These are phyloP conservation scores for cucumber (Cucumis sativus) DNA, from an alignment of 306 rosid species.

Conservation along the genomic window Cucumber_9930_V3 NC_026660.2:14716501-14717000, in stretches of 20 bases:
- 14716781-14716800: slow-evolving; percentile 76
- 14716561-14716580: neutral
- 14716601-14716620: no score
- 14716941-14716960: neutral
- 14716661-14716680: slow-evolving; percentile 61
- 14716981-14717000: slow-evolving; percentile 73
- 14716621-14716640: slow-evolving; percentile 79
- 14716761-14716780: slow-evolving; percentile 51
- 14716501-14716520: slow-evolving; percentile 85
- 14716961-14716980: slow-evolving; percentile 69
- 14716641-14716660: slow-evolving; percentile 64
- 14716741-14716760: neutral
- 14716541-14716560: neutral
- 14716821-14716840: neutral
- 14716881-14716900: no score
- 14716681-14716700: neutral
- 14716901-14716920: no score
- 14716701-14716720: neutral
- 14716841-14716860: neutral
- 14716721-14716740: no score
- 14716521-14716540: neutral
- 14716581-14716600: neutral
- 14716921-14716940: no score
- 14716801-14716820: slow-evolving; percentile 72
- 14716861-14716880: no score